phyloP scores from a whole-genome alignment of 2,329 filamentous ascomycete genomes.

The Alternaria consortialis region DNA sequence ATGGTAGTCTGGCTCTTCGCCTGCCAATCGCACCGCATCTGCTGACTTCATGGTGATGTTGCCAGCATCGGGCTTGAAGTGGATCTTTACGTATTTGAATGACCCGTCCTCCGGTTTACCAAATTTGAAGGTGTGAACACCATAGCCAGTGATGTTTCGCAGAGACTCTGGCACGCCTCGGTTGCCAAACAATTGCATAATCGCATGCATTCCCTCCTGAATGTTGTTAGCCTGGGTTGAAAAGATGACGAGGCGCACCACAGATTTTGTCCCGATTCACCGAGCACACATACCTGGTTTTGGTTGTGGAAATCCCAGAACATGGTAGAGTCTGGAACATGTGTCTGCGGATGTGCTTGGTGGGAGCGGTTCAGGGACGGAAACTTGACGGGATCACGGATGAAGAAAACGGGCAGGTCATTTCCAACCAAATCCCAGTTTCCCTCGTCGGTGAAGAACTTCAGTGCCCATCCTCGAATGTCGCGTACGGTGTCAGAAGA shows the following conservation, averaged over 20 bases:
- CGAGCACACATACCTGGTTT: too few relatives aligned
- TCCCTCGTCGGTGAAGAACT: constrained; percentile 63
- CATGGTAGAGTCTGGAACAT: constrained; percentile 50
- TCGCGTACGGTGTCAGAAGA: constrained; percentile 60
- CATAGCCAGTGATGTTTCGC: constrained; percentile 58
- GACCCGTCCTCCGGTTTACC: constrained; percentile 52
- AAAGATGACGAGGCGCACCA: too few relatives aligned
- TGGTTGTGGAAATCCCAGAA: constrained; percentile 51
- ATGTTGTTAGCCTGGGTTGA: constrained; percentile 46
- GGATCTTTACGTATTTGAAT: constrained; percentile 61
- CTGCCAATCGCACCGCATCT: constrained; percentile 48
- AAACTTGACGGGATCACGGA: constrained; percentile 56
- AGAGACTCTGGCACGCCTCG: constrained; percentile 60
- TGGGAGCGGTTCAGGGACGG: constrained; percentile 52
- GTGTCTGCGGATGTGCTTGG: constrained; percentile 46
- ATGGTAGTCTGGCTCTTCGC: constrained; percentile 50
- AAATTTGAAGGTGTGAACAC: constrained; percentile 57
- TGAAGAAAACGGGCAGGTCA: constrained; percentile 56
- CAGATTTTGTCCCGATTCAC: too few relatives aligned
- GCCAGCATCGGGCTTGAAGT: constrained; percentile 60
- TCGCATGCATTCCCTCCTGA: constrained; percentile 60
- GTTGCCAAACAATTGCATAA: constrained; percentile 63
- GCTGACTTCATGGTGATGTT: constrained; percentile 55
- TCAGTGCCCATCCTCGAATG: constrained; percentile 60
- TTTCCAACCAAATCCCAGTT: constrained; percentile 62